phyloP scores from a whole-genome alignment of 164 flowering plant species.

The Vitis rupestris region DNA sequence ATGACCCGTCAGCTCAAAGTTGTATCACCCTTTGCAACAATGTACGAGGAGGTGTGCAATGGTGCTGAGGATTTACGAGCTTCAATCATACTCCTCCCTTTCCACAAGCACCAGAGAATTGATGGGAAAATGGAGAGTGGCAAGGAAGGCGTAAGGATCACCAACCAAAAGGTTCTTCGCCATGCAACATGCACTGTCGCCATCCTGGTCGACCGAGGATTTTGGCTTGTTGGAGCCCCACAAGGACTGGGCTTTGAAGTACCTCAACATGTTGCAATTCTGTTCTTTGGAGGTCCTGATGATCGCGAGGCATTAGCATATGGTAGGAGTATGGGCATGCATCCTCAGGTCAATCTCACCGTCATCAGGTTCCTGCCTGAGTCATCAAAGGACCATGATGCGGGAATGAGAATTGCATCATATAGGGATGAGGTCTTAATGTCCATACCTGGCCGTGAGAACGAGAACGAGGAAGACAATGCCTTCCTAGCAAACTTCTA shows the following conservation, averaged over 20 bases:
- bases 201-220: slow-evolving; percentile 49
- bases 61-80: slow-evolving; percentile 51
- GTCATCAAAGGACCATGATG: slow-evolving; percentile 1
- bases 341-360: slow-evolving; percentile 43
- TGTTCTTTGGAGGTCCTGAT: slow-evolving; percentile 76
- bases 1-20: slow-evolving; percentile 39
- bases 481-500: slow-evolving; percentile 42
- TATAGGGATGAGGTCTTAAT: slow-evolving; percentile 24
- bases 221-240: slow-evolving; percentile 24
- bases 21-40: slow-evolving; percentile 35
- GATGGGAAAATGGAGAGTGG: slow-evolving; percentile 69
- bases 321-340: slow-evolving; percentile 37
- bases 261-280: slow-evolving; percentile 44
- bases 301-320: slow-evolving; percentile 71
- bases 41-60: slow-evolving; percentile 64
- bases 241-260: slow-evolving; percentile 25
- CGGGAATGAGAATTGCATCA: slow-evolving; percentile 14
- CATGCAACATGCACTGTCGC: slow-evolving; percentile 66
- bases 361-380: slow-evolving; percentile 44
- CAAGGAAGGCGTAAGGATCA: slow-evolving; percentile 49
- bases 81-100: slow-evolving; percentile 56
- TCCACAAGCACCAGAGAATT: slow-evolving; percentile 75
- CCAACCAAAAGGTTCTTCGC: slow-evolving; percentile 61
- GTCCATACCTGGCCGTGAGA: slow-evolving; percentile 28
- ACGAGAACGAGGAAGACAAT: slow-evolving; percentile 35